phyloP scores from a whole-genome alignment of 2,329 filamentous ascomycete species.

The Sclerotinia trifoliorum region DNA sequence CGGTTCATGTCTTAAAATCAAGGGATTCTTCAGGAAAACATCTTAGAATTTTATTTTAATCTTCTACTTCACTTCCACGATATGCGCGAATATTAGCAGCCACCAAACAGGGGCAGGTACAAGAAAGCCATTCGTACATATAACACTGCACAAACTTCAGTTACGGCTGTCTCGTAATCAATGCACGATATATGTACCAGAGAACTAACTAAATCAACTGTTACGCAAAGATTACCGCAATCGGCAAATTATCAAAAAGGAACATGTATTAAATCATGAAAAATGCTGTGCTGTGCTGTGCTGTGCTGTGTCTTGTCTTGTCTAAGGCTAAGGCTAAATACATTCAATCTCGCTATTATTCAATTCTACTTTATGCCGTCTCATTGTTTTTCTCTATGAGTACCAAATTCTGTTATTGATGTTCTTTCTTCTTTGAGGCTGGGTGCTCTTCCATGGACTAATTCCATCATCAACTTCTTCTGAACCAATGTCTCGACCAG shows the following conservation, averaged over 20 bases:
- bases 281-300: neutral
- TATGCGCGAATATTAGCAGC: neutral
- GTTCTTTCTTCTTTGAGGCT: neutral
- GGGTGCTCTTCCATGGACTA: too few relatives aligned
- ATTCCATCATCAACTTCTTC: neutral
- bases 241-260: neutral
- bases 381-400: neutral
- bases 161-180: neutral
- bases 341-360: neutral
- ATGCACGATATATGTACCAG: neutral
- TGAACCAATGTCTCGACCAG: too few relatives aligned
- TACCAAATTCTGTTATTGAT: neutral
- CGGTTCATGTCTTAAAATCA: too few relatives aligned
- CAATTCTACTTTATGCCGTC: neutral
- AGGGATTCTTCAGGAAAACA: too few relatives aligned
- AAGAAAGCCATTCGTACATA: too few relatives aligned
- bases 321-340: neutral
- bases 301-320: neutral
- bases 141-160: neutral
- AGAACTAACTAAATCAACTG: too few relatives aligned
- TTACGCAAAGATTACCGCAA: neutral
- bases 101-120: neutral
- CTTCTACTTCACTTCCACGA: too few relatives aligned
- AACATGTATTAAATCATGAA: neutral
- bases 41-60: too few relatives aligned